These are phyloP conservation scores for Scytalidium sp. DNA, from an alignment of 2,329 filamentous ascomycete genomes.

Conservation along the genomic window DNA sequence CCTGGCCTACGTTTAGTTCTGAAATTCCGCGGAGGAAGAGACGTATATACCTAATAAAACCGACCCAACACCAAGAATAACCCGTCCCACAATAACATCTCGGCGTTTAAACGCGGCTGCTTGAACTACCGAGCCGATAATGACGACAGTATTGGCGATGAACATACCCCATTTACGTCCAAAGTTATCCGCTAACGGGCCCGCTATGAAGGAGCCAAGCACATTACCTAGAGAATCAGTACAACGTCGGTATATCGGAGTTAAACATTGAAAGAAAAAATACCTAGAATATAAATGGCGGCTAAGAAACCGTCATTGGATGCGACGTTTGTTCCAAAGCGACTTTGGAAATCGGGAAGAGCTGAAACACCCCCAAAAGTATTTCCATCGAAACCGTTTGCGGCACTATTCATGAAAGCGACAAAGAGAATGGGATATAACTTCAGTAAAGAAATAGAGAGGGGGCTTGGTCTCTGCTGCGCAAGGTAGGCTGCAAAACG, in stretches of 20 bases:
- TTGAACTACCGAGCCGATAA: conserved; percentile 41
- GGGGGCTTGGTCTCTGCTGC: not conserved
- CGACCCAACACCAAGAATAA: conserved; percentile 54
- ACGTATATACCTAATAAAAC: conserved; percentile 29
- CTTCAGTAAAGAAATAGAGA: not conserved
- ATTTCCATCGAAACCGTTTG: not conserved
- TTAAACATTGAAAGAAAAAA: not conserved
- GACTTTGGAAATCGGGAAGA: not conserved
- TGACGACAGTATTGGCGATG: conserved; percentile 34
- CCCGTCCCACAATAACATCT: conserved; percentile 47
- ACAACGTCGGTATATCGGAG: not conserved
- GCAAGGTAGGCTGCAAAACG: not conserved
- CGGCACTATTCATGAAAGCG: conserved; percentile 1
- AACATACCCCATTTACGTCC: conserved; percentile 43
- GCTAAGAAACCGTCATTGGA: not conserved
- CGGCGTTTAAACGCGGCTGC: conserved; percentile 24
- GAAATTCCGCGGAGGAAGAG: conserved; percentile 50
- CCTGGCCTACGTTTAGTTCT: conserved; percentile 13
- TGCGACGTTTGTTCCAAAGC: not conserved
- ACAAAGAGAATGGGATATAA: not conserved
- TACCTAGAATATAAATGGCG: not conserved
- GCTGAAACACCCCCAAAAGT: not conserved
- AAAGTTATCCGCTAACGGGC: conserved; percentile 39
- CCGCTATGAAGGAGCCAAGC: conserved; percentile 38
- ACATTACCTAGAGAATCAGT: conserved; percentile 31